A percentile compares a stretch with the other conserved stretches of the same genome.
Evolutionary conservation across 1,139 yeast species (phyloP).

Genomic region (Pichia sp.): DNA sequence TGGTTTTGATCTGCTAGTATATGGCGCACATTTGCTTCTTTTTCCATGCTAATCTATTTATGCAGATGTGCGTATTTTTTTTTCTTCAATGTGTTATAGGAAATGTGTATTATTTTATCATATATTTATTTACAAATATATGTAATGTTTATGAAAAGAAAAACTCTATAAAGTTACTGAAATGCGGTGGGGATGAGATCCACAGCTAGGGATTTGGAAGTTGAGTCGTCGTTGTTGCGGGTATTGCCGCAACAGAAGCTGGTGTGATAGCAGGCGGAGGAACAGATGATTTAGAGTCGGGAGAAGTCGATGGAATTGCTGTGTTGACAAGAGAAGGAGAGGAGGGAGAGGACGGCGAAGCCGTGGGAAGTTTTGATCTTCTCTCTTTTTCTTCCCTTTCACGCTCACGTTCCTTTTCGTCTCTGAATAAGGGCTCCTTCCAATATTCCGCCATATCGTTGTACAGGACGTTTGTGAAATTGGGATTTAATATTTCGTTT

Average conservation of each 20-base stretch:
- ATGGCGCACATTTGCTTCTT: neutral
- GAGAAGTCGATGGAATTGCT: neutral
- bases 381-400: conserved; percentile 2
- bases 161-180: neutral
- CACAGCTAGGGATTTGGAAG: neutral
- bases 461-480: conserved; percentile 56
- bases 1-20: neutral
- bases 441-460: conserved; percentile 75
- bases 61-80: neutral
- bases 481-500: conserved; percentile 50
- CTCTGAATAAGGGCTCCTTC: conserved; percentile 38
- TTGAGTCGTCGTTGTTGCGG: neutral
- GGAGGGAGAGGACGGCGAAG: neutral
- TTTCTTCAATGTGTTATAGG: conserved; percentile 11
- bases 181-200: neutral
- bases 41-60: neutral
- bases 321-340: neutral
- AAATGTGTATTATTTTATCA: conserved; percentile 11
- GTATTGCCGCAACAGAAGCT: neutral
- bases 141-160: neutral
- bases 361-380: neutral
- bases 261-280: neutral
- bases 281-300: neutral
- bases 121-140: neutral
- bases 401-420: conserved; percentile 10